Evolutionary conservation across 1,284 basidiomycete species (phyloP), one percentile per base, ranked within the genome.

Genomic region (Puccinia horiana): DNA sequence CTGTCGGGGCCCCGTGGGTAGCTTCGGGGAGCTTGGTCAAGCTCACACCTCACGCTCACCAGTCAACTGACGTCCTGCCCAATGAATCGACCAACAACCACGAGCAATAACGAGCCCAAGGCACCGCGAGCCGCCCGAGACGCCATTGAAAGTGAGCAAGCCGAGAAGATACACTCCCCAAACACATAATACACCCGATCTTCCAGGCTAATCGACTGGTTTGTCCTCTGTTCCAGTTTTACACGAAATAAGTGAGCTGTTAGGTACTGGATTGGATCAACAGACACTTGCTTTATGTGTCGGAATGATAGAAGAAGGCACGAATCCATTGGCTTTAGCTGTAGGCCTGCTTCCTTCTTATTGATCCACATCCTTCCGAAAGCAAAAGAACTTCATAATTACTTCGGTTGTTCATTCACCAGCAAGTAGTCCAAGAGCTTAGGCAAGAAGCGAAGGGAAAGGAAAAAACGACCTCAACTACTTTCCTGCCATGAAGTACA

Each of bases 301-400:
- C 20, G 73, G 75, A 29, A 73, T 83, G 77, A 70, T 83, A 44
- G 83, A 83, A 63, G 82, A 83, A 23, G 83, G 83, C 2, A 67
- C 82, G 26, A 83, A 83, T 29, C 83, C 83, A 16, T 82, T 81
- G 52, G 83, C 83, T 11, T 70, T 83, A 52, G 83, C 83, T 52
- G 83, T 83, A 37, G 63, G 72, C 11, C 26, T 14, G 18, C 35
- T 52, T 20, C 61, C 32, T 6, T 81, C 26, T 26, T 9, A 20
- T 44, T 23, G 20, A 58, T 40, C 20, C 29, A 32, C 1, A 18
- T 76, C 2, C 52, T 20, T 8, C 73, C 32, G n/a, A n/a, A n/a
- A 35, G 18, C 2, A 35, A 18, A 18, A 8, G 52, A 18, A 20
- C 16, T 9, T 9, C 18, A 32, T 32, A 47, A 29, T 73, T 6